Conservation (phyloP, 2,329 filamentous ascomycete genomes). For the Aspergillus uvarum region DNA sequence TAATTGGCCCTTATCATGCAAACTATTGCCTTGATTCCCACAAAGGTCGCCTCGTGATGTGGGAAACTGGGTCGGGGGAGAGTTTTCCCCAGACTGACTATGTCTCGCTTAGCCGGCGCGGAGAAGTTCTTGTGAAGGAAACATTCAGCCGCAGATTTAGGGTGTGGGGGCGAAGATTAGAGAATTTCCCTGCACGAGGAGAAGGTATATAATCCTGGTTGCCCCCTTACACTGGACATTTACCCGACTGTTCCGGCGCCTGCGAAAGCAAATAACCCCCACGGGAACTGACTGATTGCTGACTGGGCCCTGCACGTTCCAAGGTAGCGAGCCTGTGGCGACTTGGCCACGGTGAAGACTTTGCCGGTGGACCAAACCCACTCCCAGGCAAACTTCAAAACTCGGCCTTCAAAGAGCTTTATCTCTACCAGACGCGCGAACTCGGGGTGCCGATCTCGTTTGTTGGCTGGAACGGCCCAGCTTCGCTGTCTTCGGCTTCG, state of each 20-base stretch:
- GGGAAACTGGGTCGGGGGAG: conserved; percentile 29
- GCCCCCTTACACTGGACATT: neutral
- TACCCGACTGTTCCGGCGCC: conserved; percentile 1
- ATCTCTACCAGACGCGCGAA: neutral
- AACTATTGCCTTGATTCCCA: conserved; percentile 16
- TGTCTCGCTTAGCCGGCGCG: conserved; percentile 13
- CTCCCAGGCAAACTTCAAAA: neutral
- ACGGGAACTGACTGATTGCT: conserved; percentile 9
- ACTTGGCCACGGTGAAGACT: conserved; percentile 7
- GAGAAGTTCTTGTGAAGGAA: conserved; percentile 16
- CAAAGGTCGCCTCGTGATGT: conserved; percentile 15
- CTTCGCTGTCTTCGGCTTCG: conserved; percentile 1
- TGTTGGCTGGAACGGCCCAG: neutral
- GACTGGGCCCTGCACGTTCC: neutral
- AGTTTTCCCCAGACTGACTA: conserved; percentile 29
- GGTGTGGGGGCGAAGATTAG: neutral
- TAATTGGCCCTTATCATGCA: neutral
- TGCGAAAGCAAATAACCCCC: neutral
- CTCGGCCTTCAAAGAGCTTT: neutral
- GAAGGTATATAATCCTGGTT: neutral
- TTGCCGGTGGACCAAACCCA: conserved; percentile 10
- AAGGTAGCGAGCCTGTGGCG: neutral
- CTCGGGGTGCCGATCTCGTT: neutral
- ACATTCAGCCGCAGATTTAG: conserved; percentile 27
- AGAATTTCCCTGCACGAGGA: neutral